These are phyloP conservation scores for Ustilago vetiveriae DNA, from an alignment of 1,284 basidiomycete genomes.

Conservation along the genomic window DNA sequence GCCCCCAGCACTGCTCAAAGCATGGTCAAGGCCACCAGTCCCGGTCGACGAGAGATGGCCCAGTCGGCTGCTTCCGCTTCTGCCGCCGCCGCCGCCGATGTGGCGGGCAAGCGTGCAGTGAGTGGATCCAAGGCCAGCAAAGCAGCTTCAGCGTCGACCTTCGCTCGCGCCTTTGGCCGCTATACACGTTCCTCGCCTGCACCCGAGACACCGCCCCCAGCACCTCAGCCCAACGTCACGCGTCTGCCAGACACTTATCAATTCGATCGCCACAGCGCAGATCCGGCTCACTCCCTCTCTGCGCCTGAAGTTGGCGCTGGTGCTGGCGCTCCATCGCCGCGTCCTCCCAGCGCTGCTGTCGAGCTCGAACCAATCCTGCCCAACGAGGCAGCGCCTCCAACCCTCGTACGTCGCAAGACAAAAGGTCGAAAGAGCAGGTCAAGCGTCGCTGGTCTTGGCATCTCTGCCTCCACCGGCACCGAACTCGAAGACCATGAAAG, in stretches of 20 bases:
- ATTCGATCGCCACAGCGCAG: constrained; percentile 28
- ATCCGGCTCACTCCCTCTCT: constrained; percentile 14
- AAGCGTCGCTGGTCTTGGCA: constrained; percentile 53
- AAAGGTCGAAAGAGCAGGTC: constrained; percentile 26
- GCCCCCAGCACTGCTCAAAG: constrained; percentile 41
- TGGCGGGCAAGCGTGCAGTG: constrained; percentile 22
- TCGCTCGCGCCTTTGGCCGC: constrained; percentile 60
- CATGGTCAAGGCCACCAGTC: constrained; percentile 49
- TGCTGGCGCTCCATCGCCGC: constrained; percentile 54
- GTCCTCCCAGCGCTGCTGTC: constrained; percentile 73
- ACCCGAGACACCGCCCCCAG: constrained; percentile 33
- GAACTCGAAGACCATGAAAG: constrained; percentile 3
- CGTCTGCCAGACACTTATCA: constrained; percentile 57
- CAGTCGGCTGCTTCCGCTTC: constrained; percentile 8
- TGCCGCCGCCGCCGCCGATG: constrained; percentile 10
- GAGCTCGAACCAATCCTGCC: constrained; percentile 91
- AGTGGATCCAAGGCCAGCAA: constrained; percentile 27
- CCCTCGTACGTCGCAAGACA: constrained; percentile 64
- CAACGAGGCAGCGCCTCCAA: constrained; percentile 82
- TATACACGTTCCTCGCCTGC: constrained; percentile 39
- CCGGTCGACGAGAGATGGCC: constrained; percentile 37
- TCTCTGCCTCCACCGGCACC: constrained; percentile 13
- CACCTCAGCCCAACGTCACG: constrained; percentile 68
- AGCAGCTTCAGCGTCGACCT: constrained; percentile 45
- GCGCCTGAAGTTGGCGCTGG: constrained; percentile 36